phyloP scores from a whole-genome alignment of 441 rosid genomes.

The Codiaeum variegatum region DNA sequence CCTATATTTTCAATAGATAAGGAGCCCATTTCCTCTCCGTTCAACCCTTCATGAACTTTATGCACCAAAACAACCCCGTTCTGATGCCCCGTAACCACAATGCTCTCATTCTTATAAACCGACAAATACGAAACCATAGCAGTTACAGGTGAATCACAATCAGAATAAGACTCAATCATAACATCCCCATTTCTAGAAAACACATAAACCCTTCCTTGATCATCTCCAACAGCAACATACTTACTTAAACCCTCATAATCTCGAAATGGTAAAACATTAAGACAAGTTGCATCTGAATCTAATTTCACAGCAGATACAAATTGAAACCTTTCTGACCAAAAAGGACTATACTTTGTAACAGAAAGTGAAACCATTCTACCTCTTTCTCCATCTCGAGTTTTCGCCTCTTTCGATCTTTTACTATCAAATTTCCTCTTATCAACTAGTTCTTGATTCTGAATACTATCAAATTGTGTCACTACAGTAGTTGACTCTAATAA shows the following conservation, averaged over 20 bases:
- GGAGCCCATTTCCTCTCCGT: slow-evolving; percentile 63
- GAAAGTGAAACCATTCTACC: slow-evolving; percentile 34
- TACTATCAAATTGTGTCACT: slow-evolving; percentile 17
- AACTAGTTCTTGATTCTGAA: slow-evolving; percentile 22
- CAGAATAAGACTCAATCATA: slow-evolving; percentile 55
- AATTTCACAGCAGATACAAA: slow-evolving; percentile 87
- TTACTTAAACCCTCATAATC: slow-evolving; percentile 79
- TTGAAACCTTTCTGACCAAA: slow-evolving; percentile 91
- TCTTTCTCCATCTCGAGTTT: slow-evolving; percentile 34
- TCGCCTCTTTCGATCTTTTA: slow-evolving; percentile 22
- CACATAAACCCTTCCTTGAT: slow-evolving; percentile 68
- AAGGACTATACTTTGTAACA: slow-evolving; percentile 64
- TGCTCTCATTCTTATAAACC: slow-evolving; percentile 64
- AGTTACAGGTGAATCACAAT: slow-evolving; percentile 53
- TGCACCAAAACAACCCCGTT: slow-evolving; percentile 67
- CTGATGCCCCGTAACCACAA: slow-evolving; percentile 73
- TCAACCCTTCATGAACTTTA: slow-evolving; percentile 56
- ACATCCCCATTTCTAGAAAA: slow-evolving; percentile 78
- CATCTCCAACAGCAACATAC: slow-evolving; percentile 88
- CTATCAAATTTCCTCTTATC: slow-evolving; percentile 16
- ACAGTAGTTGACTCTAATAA: slow-evolving; percentile 33
- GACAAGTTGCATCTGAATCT: slow-evolving; percentile 63
- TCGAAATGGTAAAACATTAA: slow-evolving; percentile 67
- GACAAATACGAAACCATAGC: slow-evolving; percentile 80
- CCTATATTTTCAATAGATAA: slow-evolving; percentile 54